Conservation (phyloP, 805 yeast genomes). For the Ogataea minuta region DNA sequence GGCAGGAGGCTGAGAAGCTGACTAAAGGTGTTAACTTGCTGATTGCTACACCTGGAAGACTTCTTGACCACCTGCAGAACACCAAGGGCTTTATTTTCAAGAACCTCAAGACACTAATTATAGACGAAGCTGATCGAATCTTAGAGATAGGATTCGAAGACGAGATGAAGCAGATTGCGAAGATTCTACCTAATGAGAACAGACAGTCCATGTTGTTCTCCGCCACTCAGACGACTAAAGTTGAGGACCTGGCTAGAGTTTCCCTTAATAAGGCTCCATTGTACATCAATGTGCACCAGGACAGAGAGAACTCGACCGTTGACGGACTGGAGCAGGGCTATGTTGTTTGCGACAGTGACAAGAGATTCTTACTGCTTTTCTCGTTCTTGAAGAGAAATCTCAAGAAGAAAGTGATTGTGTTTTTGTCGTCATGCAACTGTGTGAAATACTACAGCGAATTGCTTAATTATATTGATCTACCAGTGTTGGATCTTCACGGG, state of each 20-base stretch:
- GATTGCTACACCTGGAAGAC: conserved; percentile 97
- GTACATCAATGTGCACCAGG: conserved; percentile 89
- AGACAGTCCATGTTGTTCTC: conserved; percentile 97
- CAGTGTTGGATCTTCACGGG: conserved; percentile 95
- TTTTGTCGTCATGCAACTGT: conserved; percentile 93
- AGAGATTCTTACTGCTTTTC: conserved; percentile 83
- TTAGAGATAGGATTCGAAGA: conserved; percentile 98
- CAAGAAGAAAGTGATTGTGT: conserved; percentile 91
- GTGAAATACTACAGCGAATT: conserved; percentile 95
- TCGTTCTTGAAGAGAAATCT: conserved; percentile 91
- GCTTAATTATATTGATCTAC: conserved; percentile 92
- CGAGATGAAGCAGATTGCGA: conserved; percentile 96
- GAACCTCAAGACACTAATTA: conserved; percentile 88
- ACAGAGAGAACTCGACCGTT: conserved; percentile 82
- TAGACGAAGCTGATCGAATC: conserved; percentile 98
- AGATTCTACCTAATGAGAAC: conserved; percentile 85
- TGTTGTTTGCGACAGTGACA: conserved; percentile 95
- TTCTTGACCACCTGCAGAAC: conserved; percentile 94
- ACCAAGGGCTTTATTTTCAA: conserved; percentile 92
- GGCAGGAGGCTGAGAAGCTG: conserved; percentile 95
- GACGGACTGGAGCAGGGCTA: conserved; percentile 98
- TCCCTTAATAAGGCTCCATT: conserved; percentile 91
- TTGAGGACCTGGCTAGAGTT: conserved; percentile 95
- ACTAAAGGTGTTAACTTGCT: conserved; percentile 89
- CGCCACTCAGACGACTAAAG: conserved; percentile 99